Base-by-base conservation (phyloP, 176 grass and related monocot species). In the Triticum timopheevii region DNA sequence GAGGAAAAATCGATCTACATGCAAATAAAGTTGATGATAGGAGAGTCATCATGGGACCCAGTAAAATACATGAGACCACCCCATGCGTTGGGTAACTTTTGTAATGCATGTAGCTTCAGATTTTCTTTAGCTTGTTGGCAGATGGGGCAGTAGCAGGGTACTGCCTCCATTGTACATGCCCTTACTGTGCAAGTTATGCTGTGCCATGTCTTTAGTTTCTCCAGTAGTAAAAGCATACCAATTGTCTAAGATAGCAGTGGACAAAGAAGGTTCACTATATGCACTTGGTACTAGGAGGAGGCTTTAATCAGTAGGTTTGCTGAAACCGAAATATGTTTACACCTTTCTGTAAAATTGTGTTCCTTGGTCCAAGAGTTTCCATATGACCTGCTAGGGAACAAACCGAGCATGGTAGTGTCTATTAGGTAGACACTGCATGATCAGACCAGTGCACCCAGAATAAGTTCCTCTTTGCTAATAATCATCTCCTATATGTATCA, bases 111-210 rank as follows among this genome's bases (percentile, higher is more conserved):
- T 45, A 45, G 44, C 44, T 45, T 13, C 44, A 45, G 10, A 13
- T 45, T 45, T 45, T 45, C 3, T 45, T 45, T 40, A 45, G 13
- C 44, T 44, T 11, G 10, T 44, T 44, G 40, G 40, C 10, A 44
- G 40, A 44, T 44, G 40, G 40, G 40, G 10, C 40, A 44, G 40
- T 44, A 44, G 40, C 40, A 44, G 9, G 40, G 40, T 44, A 44
- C 40, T 44, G 10, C 40, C 40, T 44, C 10, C 40, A 44, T 44
- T 11, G 40, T 44, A 44, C 40, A 44, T 40, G 39, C 39, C 35
- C 35, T 31, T 31, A 61, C 28, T 76, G 52, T 83, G 76, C 44
- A 88, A 16, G 85, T 86, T 88, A 31, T 82, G 80, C 8, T 27
- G 25, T 80, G 71, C 70, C 67, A 52, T 39, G 76, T 81, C 54